These are phyloP conservation scores for Suhomyces bolitotheri DNA, from an alignment of 1,139 yeast genomes.

Conservation along the genomic window DNA sequence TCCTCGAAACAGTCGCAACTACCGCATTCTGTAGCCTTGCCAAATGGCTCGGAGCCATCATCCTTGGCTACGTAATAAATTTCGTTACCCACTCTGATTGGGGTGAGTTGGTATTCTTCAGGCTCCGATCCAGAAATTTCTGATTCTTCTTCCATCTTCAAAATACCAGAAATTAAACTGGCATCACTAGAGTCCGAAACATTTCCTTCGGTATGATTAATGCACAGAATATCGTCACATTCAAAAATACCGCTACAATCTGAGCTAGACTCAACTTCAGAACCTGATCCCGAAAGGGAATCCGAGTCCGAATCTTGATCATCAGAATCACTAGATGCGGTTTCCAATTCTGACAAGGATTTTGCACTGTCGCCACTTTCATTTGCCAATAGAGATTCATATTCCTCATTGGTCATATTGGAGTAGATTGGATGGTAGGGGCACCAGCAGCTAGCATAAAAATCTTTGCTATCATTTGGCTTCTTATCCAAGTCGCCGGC, in stretches of 20 bases:
- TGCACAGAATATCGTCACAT: too few species aligned
- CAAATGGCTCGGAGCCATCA: neutral
- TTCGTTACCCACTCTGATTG: constrained; percentile 2
- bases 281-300: too few species aligned
- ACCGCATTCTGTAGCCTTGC: neutral
- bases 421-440: too few species aligned
- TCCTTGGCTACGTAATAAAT: constrained; percentile 2
- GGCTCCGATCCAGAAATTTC: constrained; percentile 3
- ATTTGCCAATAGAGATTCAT: too few species aligned
- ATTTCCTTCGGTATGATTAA: constrained; percentile 4
- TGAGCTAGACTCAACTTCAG: too few species aligned
- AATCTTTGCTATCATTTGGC: too few species aligned
- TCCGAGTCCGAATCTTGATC: too few species aligned
- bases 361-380: neutral
- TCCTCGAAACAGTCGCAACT: constrained; percentile 5
- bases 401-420: too few species aligned
- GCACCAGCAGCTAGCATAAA: too few species aligned
- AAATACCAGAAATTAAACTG: constrained; percentile 7
- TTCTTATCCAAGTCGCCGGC: too few species aligned
- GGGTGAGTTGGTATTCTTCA: constrained; percentile 3
- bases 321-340: constrained; percentile 1
- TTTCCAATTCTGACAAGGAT: neutral
- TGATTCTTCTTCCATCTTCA: constrained; percentile 2
- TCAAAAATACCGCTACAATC: too few species aligned
- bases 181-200: constrained; percentile 5